Conservation (phyloP, 768 basidiomycete genomes). For the Coprinellus micaceus region DNA sequence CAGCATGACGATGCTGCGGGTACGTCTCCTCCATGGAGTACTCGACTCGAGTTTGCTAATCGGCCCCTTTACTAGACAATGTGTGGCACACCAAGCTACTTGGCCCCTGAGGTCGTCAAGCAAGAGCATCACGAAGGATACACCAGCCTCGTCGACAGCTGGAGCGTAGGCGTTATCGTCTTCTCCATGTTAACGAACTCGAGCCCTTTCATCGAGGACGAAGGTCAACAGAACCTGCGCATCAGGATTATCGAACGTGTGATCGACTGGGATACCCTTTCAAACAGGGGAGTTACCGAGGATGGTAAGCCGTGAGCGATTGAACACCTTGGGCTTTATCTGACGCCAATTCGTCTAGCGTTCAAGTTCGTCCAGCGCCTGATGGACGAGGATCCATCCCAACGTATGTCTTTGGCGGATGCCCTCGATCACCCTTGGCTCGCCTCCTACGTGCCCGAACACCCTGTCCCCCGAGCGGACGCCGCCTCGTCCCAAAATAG, state of each 20-base stretch:
- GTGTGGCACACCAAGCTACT: conserved; percentile 95
- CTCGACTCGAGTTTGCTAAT: conserved; percentile 4
- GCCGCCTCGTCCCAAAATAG: neutral
- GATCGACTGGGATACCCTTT: conserved; percentile 61
- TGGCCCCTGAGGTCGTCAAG: conserved; percentile 87
- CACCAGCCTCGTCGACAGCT: conserved; percentile 87
- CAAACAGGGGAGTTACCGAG: conserved; percentile 33
- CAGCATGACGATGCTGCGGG: conserved; percentile 70
- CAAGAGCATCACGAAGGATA: conserved; percentile 70
- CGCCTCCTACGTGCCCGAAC: conserved; percentile 18
- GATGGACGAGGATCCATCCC: conserved; percentile 57
- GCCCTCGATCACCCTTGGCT: conserved; percentile 83
- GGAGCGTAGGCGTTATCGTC: conserved; percentile 94
- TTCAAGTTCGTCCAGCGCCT: conserved; percentile 64
- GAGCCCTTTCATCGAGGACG: conserved; percentile 79
- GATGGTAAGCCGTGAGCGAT: conserved; percentile 44
- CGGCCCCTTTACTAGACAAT: conserved; percentile 58
- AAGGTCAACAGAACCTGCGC: conserved; percentile 54
- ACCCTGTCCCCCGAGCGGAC: neutral
- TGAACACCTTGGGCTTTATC: neutral
- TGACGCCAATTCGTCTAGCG: conserved; percentile 33
- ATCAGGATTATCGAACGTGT: conserved; percentile 53
- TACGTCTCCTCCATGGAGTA: conserved; percentile 32
- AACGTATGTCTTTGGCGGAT: conserved; percentile 67
- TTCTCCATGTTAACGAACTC: conserved; percentile 84